These are phyloP conservation scores for Colletotrichum simmondsii DNA, from an alignment of 2,329 filamentous ascomycete species.

Conservation along the genomic window DNA sequence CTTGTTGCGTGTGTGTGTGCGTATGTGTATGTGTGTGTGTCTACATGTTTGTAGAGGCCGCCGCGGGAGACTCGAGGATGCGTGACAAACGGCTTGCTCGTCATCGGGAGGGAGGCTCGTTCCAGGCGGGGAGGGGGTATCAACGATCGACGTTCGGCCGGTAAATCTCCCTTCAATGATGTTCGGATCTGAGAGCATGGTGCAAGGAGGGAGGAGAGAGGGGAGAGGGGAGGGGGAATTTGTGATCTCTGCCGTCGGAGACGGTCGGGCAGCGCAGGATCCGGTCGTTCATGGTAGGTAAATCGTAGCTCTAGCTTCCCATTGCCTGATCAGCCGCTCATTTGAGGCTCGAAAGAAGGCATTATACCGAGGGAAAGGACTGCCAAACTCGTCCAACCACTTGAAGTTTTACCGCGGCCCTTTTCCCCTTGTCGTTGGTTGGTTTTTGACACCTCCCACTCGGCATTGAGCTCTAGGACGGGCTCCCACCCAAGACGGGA, in stretches of 20 bases:
- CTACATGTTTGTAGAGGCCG: neutral
- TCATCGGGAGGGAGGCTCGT: neutral
- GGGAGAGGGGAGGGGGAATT: neutral
- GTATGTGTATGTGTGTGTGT: too few relatives aligned
- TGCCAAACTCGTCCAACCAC: neutral
- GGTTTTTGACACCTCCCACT: neutral
- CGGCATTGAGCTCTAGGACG: neutral
- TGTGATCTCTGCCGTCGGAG: neutral
- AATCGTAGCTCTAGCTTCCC: neutral
- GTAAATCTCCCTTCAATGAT: neutral
- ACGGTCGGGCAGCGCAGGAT: neutral
- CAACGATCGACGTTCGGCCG: neutral
- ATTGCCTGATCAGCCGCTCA: neutral
- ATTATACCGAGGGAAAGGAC: neutral
- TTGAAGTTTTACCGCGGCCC: neutral
- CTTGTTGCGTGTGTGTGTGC: too few relatives aligned
- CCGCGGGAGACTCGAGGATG: neutral
- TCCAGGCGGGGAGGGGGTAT: neutral
- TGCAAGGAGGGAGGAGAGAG: neutral
- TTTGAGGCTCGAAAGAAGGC: neutral
- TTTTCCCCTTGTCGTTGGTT: neutral
- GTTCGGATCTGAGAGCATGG: neutral
- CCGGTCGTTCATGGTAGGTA: neutral
- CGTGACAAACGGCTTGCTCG: slow-evolving; percentile 4
- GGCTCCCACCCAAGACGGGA: too few relatives aligned